phyloP scores from a whole-genome alignment of 1,139 yeast species.

The Debaryomycetaceae sp. region DNA sequence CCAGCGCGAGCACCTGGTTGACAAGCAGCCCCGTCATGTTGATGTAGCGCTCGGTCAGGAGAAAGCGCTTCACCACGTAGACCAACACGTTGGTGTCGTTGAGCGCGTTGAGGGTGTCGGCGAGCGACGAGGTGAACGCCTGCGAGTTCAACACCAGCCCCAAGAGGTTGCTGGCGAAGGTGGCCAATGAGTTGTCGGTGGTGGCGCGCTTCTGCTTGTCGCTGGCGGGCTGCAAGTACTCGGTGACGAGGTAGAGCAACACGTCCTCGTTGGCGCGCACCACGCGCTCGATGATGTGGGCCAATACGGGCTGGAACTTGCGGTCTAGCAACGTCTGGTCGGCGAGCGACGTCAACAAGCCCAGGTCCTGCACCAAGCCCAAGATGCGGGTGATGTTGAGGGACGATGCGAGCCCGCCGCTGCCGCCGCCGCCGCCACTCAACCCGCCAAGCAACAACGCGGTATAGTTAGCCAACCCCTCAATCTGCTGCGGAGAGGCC shows the following conservation, averaged over 20 bases:
- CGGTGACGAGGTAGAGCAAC: slow-evolving; percentile 19
- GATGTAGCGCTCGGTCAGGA: slow-evolving; percentile 33
- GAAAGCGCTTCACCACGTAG: slow-evolving; percentile 31
- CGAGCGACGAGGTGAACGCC: slow-evolving; percentile 22
- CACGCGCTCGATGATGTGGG: slow-evolving; percentile 30
- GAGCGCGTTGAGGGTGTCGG: slow-evolving; percentile 30
- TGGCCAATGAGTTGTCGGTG: slow-evolving; percentile 20
- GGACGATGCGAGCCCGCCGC: too few species aligned
- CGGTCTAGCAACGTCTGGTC: slow-evolving; percentile 37
- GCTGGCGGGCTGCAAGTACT: slow-evolving; percentile 5
- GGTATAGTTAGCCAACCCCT: slow-evolving; percentile 28
- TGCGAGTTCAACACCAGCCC: slow-evolving; percentile 27
- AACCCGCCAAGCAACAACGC: slow-evolving; percentile 13
- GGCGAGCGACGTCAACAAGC: slow-evolving; percentile 29
- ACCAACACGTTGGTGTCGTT: slow-evolving; percentile 43
- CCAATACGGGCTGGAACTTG: slow-evolving; percentile 31
- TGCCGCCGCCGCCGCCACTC: slow-evolving; percentile 11
- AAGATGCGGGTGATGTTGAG: slow-evolving; percentile 25
- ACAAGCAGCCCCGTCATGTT: slow-evolving; percentile 33
- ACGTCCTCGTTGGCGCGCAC: slow-evolving; percentile 27
- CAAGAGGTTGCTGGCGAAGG: slow-evolving; percentile 28
- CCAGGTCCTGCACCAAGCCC: slow-evolving; percentile 26
- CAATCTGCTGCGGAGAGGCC: slow-evolving; percentile 25
- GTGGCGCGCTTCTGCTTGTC: slow-evolving; percentile 12
- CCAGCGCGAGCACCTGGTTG: slow-evolving; percentile 22